phyloP scores from a whole-genome alignment of 352 stramenopile genomes.

The Phytophthora uliginosa region DNA sequence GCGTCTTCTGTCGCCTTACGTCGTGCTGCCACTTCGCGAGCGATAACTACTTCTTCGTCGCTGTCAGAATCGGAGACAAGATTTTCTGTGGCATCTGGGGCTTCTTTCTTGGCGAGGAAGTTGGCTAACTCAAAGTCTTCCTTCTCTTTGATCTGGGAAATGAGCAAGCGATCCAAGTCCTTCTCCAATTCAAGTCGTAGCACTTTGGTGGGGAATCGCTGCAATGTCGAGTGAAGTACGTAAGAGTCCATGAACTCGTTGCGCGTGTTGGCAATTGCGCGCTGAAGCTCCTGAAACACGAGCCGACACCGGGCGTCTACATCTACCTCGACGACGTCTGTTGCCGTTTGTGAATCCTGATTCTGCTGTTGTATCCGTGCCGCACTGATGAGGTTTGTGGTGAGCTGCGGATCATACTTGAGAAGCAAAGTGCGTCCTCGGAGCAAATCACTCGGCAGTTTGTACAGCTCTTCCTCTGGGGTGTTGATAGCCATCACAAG shows the following conservation, averaged over 20 bases:
- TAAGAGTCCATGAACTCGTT: conserved; percentile 93
- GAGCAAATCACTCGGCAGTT: conserved; percentile 65
- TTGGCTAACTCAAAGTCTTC: conserved; percentile 70
- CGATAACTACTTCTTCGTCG: conserved; percentile 77
- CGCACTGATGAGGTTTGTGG: conserved; percentile 59
- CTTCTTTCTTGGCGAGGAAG: conserved; percentile 45
- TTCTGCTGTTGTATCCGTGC: conserved; percentile 45
- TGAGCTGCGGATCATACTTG: conserved; percentile 72
- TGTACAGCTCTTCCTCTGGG: conserved; percentile 80
- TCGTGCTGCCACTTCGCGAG: conserved; percentile 52
- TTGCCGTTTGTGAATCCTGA: conserved; percentile 27
- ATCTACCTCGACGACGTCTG: conserved; percentile 77
- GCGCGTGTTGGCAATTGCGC: conserved; percentile 82
- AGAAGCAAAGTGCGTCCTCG: conserved; percentile 69
- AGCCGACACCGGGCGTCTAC: conserved; percentile 88
- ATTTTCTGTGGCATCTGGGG: conserved; percentile 11
- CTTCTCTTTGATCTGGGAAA: conserved; percentile 84
- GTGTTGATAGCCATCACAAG: conserved; percentile 69
- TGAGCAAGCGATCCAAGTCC: conserved; percentile 92
- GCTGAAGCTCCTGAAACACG: conserved; percentile 93
- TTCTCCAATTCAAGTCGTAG: conserved; percentile 92
- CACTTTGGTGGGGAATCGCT: conserved; percentile 93
- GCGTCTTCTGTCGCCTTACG: conserved; percentile 42
- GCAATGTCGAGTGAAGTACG: conserved; percentile 89
- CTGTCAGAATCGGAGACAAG: conserved; percentile 72